Conservation (phyloP, 768 basidiomycete species). For the Tulasnella calospora region DNA sequence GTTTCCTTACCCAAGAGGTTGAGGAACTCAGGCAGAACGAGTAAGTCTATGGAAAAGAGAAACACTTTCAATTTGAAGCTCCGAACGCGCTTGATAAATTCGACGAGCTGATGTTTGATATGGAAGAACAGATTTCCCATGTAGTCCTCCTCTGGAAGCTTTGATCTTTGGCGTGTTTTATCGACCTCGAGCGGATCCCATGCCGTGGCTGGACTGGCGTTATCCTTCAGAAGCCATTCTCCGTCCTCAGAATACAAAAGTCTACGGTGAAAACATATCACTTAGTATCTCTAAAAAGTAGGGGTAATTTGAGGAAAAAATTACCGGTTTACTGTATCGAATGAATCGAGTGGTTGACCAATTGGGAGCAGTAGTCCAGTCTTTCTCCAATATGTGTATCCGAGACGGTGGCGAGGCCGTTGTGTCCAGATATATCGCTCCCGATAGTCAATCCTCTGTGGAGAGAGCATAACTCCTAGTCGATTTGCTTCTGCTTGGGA, state of each 20-base stretch:
- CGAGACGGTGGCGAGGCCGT: slow-evolving; percentile 45
- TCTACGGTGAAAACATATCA: not conserved
- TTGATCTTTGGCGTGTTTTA: slow-evolving; percentile 40
- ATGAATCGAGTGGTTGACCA: slow-evolving; percentile 42
- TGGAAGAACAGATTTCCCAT: slow-evolving; percentile 40
- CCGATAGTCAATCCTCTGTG: slow-evolving; percentile 41
- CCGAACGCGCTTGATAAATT: slow-evolving; percentile 39
- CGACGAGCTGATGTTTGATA: slow-evolving; percentile 38
- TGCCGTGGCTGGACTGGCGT: slow-evolving; percentile 45
- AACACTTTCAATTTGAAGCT: slow-evolving; percentile 38
- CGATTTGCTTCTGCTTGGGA: not conserved
- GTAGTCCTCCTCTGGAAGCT: slow-evolving; percentile 43
- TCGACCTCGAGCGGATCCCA: slow-evolving; percentile 48
- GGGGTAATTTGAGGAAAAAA: not conserved
- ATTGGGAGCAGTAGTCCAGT: slow-evolving; percentile 50
- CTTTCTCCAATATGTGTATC: slow-evolving; percentile 40
- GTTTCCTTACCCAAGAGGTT: slow-evolving; percentile 31
- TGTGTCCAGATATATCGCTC: slow-evolving; percentile 43
- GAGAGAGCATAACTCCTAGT: slow-evolving; percentile 34
- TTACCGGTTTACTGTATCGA: slow-evolving; percentile 39
- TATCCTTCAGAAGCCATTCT: slow-evolving; percentile 43
- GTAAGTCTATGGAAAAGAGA: slow-evolving; percentile 38
- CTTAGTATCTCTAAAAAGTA: not conserved
- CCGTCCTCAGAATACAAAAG: slow-evolving; percentile 37
- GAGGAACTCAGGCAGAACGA: slow-evolving; percentile 40